Conservation (phyloP, 441 rosid species). For the Pelargonium citronellum region DNA sequence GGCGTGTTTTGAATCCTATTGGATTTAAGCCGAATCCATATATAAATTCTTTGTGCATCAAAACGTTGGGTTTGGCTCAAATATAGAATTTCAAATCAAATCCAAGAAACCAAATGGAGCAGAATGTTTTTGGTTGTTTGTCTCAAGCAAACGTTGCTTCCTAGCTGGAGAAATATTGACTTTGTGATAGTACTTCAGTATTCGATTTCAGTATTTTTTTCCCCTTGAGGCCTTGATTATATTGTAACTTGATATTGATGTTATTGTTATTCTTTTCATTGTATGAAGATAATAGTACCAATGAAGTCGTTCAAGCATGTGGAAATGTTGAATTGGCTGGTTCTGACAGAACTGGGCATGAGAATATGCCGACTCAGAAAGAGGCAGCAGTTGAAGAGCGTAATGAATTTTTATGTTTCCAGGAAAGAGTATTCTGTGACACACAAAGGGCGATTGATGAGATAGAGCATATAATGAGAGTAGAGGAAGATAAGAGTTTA, state of each 20-base stretch:
- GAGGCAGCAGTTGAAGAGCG: slow-evolving; percentile 14
- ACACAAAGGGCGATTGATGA: slow-evolving; percentile 28
- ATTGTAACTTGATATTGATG: background rate
- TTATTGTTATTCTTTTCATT: slow-evolving; percentile 19
- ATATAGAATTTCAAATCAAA: too few species aligned
- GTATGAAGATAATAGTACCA: slow-evolving; percentile 22
- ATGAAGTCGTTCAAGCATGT: slow-evolving; percentile 18
- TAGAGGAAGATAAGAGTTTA: slow-evolving; percentile 26
- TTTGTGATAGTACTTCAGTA: too few species aligned
- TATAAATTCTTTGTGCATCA: too few species aligned
- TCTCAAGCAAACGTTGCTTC: too few species aligned
- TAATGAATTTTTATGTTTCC: slow-evolving; percentile 17
- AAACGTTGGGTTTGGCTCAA: too few species aligned
- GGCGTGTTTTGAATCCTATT: too few species aligned
- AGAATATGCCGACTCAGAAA: slow-evolving; percentile 16
- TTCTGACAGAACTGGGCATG: slow-evolving; percentile 13
- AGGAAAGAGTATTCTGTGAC: slow-evolving; percentile 22
- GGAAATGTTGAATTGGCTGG: slow-evolving; percentile 20
- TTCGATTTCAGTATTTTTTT: too few species aligned
- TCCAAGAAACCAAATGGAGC: too few species aligned
- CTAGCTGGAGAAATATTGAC: too few species aligned
- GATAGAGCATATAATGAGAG: slow-evolving; percentile 30
- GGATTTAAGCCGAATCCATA: too few species aligned
- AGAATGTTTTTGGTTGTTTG: too few species aligned
- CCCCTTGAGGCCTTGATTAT: too few species aligned